Base-by-base conservation (phyloP, 805 yeast species). In the Kodamaea laetipori region DNA sequence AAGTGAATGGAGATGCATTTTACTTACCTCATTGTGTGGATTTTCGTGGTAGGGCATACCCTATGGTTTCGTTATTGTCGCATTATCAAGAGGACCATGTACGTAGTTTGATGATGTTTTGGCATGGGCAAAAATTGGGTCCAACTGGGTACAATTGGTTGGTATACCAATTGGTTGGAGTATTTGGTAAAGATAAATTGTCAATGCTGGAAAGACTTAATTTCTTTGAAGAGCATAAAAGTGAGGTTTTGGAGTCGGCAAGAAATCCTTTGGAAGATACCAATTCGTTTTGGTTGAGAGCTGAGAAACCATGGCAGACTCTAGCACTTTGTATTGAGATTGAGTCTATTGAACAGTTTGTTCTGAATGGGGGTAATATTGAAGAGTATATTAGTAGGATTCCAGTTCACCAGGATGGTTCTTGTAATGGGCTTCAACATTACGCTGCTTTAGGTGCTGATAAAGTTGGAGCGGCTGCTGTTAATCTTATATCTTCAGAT, bases 341-440 rank as follows among this genome's bases (percentile, higher is more conserved):
- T 6, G 18, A 27, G 1, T 37, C 36, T 3, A 54, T 68, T 1
- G 47, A 56, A 33, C 18, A 54, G 4, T 54, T 30, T 36, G 19
- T 31, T 2, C 45, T 47, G 11, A 24, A 42, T 3, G 64, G 60
- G 1, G 56, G 57, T 2, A 41, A 53, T 1, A 31, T 61, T 2
- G 47, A 55, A 21, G 45, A 55, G 0, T 71, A 49, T 35, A 36
- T 36, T 12, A 53, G 64, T 21, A 49, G 74, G 27, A 55, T 69
- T 13, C 69, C 75, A 0, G 57, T 71, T 6, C 74, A 69, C 40
- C 70, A 64, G 46, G 76, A 71, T 51, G 76, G 76, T 0, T 66
- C 75, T 0, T 71, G 76, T 44, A 71, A 71, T 49, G 76, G 76
- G 2, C 60, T 71, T 27, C 76, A 71, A 51, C 76, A 71, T 47